Evolutionary conservation across 1,139 yeast genomes (phyloP), one percentile per base, ranked within the genome.

Genomic region (Hyphopichia buzzinii): DNA sequence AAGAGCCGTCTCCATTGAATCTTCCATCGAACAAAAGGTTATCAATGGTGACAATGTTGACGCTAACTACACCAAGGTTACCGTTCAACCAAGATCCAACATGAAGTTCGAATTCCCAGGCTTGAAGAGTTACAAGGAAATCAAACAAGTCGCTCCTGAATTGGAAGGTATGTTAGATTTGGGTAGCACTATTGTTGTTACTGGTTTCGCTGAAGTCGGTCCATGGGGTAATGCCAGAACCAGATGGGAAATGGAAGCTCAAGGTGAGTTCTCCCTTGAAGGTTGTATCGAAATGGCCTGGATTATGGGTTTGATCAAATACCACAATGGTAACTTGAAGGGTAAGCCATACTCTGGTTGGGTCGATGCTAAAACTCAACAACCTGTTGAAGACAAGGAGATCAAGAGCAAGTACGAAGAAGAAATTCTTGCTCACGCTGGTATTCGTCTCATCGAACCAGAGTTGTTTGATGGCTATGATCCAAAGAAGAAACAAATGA

Each of bases 141-240:
- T 92, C 55, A 87, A 86, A 66, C 55, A 74, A 36, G 57, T 77
- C 39, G 72, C 95, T 44, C 82, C 87, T 38, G 84, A 87, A 44
- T 75, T 92, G 55, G 92, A 87, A 64, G 97, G 96, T 41, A 74
- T 92, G 78, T 74, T 92, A 52, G 96, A 92, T 59, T 81, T 90
- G 59, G 97, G 89, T 59, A 81, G 81, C 53, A 92, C 89, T 43
- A 77, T 90, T 48, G 98, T 92, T 46, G 90, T 90, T 42, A 90
- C 98, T 37, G 98, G 98, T 67, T 92, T 90, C 72, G 75, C 96
- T 47, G 98, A 92, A 72, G 97, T 92, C 51, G 95, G 97, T 60
- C 98, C 98, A 59, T 94, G 97, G 96, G 98, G 98, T 79, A 89
- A 90, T 62, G 70, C 98, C 32, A 86, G 97, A 77, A 92, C 98